Evolutionary conservation across 495 filamentous ascomycete genomes (phyloP).

Genomic region (Penicillium alfredii): DNA sequence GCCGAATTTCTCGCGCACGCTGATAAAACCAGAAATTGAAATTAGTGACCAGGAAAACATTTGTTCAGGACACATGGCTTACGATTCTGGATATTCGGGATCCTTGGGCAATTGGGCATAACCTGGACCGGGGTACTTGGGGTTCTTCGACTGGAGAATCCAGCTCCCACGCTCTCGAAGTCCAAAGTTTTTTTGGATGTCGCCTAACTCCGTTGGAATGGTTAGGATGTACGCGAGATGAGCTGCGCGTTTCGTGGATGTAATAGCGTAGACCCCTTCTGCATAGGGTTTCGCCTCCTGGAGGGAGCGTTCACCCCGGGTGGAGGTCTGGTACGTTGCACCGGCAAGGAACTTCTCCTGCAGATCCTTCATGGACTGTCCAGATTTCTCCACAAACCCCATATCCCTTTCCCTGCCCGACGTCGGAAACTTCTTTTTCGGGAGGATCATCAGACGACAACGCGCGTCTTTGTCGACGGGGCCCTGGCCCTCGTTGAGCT

Average conservation of each 20-base stretch:
- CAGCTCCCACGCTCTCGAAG: conserved; percentile 68
- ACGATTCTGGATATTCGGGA: conserved; percentile 71
- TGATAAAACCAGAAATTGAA: no score
- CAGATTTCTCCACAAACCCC: conserved; percentile 76
- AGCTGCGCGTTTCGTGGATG: conserved; percentile 59
- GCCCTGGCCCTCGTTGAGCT: conserved; percentile 53
- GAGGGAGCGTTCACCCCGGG: conserved; percentile 59
- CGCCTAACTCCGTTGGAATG: conserved; percentile 61
- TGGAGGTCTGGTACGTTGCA: conserved; percentile 71
- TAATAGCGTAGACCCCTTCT: conserved; percentile 85
- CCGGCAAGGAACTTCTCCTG: conserved; percentile 64
- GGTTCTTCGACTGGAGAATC: conserved; percentile 76
- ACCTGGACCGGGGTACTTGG: conserved; percentile 57
- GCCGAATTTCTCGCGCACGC: conserved; percentile 66
- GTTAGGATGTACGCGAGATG: conserved; percentile 82
- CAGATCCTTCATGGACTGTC: conserved; percentile 60
- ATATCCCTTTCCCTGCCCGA: conserved; percentile 69
- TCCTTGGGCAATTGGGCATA: conserved; percentile 57
- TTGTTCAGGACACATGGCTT: conserved; percentile 22
- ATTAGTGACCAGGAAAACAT: no score
- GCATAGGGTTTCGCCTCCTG: conserved; percentile 70
- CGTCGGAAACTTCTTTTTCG: conserved; percentile 81
- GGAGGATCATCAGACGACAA: conserved; percentile 68
- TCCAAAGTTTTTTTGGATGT: conserved; percentile 74
- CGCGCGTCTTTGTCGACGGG: conserved; percentile 54